Percentiles rank a stretch among this genome's conserved stretches.
Conservation (phyloP, 1,284 basidiomycete species). For the Cryptococcus wingfieldii region DNA sequence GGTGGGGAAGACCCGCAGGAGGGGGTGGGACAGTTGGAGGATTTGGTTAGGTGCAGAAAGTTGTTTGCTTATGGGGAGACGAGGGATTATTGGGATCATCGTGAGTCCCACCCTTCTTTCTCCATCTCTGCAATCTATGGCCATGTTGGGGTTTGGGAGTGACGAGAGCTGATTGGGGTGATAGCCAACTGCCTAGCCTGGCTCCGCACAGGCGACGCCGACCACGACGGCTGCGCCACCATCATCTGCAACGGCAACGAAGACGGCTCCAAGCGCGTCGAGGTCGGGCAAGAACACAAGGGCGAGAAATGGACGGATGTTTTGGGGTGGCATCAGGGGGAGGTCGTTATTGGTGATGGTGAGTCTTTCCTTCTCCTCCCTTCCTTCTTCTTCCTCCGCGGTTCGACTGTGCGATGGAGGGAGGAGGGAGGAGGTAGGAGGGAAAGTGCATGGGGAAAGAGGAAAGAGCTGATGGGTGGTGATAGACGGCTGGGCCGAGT, state of each 20-base stretch:
- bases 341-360: slow-evolving; percentile 54
- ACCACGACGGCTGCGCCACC: slow-evolving; percentile 53
- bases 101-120: slow-evolving; percentile 38
- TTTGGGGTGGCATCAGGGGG: slow-evolving; percentile 56
- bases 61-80: slow-evolving; percentile 56
- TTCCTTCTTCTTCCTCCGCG: no score
- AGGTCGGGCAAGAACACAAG: slow-evolving; percentile 54
- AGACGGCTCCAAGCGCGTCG: slow-evolving; percentile 51
- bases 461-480: not conserved
- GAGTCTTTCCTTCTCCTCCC: slow-evolving; percentile 15
- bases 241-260: slow-evolving; percentile 48
- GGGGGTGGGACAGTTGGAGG: slow-evolving; percentile 52
- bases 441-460: not conserved
- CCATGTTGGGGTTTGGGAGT: not conserved
- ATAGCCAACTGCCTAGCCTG: slow-evolving; percentile 52
- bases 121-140: no score
- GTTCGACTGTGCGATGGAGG: no score
- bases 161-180: not conserved
- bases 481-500: slow-evolving; percentile 56
- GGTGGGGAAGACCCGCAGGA: slow-evolving; percentile 53
- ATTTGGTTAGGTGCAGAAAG: slow-evolving; percentile 54
- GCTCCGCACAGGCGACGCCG: slow-evolving; percentile 54
- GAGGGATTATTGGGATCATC: slow-evolving; percentile 54
- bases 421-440: not conserved
- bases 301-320: slow-evolving; percentile 58